Evolutionary conservation across 2,329 filamentous ascomycete species (phyloP).

Genomic region (Exophiala mesophila): DNA sequence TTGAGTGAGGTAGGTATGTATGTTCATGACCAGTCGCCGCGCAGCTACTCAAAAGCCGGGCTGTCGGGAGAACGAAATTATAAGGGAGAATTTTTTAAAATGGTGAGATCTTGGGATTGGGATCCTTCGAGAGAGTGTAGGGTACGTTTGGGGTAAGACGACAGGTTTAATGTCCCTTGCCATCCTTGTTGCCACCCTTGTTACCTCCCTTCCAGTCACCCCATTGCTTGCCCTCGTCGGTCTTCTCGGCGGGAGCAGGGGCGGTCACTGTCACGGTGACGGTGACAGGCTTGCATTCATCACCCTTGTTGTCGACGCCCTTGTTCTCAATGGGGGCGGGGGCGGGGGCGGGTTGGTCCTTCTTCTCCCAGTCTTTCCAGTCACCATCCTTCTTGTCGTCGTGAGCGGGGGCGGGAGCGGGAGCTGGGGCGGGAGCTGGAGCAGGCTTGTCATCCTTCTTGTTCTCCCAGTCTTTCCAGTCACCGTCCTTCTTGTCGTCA

Average conservation of each 20-base stretch:
- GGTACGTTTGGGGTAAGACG: neutral
- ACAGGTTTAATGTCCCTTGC: neutral
- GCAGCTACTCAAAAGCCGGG: too few species aligned
- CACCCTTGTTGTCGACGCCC: neutral
- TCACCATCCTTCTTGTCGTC: neutral
- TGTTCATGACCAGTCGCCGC: too few species aligned
- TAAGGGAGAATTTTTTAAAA: neutral
- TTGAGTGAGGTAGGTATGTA: too few species aligned
- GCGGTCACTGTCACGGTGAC: slow-evolving; percentile 3
- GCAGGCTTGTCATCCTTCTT: neutral
- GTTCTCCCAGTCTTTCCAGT: slow-evolving; percentile 1
- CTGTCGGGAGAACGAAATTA: neutral
- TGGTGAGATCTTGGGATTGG: neutral
- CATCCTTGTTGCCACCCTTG: neutral
- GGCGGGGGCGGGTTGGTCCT: neutral
- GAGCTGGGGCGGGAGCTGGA: neutral
- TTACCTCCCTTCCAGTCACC: neutral
- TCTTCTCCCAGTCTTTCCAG: neutral
- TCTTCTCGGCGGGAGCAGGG: neutral
- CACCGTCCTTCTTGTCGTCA: neutral
- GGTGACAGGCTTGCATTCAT: neutral
- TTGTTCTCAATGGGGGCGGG: neutral
- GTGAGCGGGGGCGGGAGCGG: neutral
- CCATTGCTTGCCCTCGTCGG: neutral
- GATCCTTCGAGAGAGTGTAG: neutral